These are phyloP conservation scores for Yueomyces sp. DNA, from an alignment of 805 yeast genomes.

Conservation along the genomic window DNA sequence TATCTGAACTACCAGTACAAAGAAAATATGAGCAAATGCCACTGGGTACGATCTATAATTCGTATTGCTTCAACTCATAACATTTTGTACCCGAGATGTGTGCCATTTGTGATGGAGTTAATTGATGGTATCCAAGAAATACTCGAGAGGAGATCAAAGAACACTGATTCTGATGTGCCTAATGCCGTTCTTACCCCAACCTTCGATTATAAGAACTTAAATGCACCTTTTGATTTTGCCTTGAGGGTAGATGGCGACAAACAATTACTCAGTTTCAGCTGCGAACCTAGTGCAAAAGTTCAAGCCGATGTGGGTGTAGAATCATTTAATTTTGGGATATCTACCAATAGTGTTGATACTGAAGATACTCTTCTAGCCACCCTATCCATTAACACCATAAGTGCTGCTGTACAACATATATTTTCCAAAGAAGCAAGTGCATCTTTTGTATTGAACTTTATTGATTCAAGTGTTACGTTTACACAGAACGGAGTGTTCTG, in stretches of 20 bases:
- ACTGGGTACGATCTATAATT: conserved; percentile 17
- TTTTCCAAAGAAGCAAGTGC: conserved; percentile 87
- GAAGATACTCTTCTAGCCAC: conserved; percentile 32
- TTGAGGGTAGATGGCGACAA: conserved; percentile 52
- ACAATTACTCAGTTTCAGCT: conserved; percentile 67
- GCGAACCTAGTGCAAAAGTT: conserved; percentile 90
- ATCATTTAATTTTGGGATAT: conserved; percentile 46
- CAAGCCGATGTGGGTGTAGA: conserved; percentile 71
- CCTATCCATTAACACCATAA: conserved; percentile 38
- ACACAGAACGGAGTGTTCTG: conserved; percentile 33
- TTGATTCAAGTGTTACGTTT: conserved; percentile 36
- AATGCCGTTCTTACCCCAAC: conserved; percentile 3
- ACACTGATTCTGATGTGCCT: background rate
- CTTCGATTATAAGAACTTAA: conserved; percentile 30
- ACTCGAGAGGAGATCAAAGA: conserved; percentile 24
- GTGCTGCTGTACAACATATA: conserved; percentile 73
- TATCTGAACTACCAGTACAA: conserved; percentile 34
- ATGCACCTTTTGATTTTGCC: conserved; percentile 46
- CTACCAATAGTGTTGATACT: conserved; percentile 32
- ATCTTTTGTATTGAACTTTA: conserved; percentile 35
- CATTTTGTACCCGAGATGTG: conserved; percentile 55
- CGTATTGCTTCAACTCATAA: conserved; percentile 47
- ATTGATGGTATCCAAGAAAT: conserved; percentile 35
- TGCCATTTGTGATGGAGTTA: conserved; percentile 60
- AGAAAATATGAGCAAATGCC: conserved; percentile 8